A percentile compares a stretch with the other conserved stretches of the same genome.
These are phyloP conservation scores for Neurospora sp. DNA, from an alignment of 2,329 filamentous ascomycete species.

Conservation along the genomic window DNA sequence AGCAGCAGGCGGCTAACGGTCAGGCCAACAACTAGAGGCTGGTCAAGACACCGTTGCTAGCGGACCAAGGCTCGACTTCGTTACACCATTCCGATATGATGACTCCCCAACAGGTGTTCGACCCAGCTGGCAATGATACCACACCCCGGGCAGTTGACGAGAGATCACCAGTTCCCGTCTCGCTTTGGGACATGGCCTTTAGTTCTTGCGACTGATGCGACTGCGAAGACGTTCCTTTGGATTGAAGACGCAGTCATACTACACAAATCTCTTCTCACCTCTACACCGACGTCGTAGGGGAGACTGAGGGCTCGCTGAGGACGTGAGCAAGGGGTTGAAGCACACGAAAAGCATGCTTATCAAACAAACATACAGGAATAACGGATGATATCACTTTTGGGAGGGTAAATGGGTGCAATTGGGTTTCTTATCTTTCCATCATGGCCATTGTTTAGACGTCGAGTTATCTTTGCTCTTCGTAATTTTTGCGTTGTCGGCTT, in stretches of 20 bases:
- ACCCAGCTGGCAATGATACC: not conserved
- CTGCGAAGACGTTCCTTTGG: not conserved
- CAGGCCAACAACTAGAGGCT: conserved; percentile 29
- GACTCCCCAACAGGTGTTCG: not conserved
- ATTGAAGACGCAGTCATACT: not conserved
- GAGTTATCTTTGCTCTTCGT: not conserved
- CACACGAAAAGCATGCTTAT: not conserved
- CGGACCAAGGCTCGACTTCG: not conserved
- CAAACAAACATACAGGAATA: not conserved
- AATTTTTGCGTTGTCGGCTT: not conserved
- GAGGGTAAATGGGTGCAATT: not conserved
- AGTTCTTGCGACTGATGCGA: not conserved
- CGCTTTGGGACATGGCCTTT: not conserved
- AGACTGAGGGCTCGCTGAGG: not conserved
- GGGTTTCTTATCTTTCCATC: not conserved
- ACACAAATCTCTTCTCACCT: not conserved
- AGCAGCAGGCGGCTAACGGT: conserved; percentile 44
- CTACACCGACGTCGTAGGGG: not conserved
- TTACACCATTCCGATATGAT: not conserved
- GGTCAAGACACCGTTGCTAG: not conserved
- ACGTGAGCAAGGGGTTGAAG: not conserved
- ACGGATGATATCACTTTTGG: not conserved
- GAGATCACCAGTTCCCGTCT: not conserved
- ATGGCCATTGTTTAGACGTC: not conserved
- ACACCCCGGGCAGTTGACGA: not conserved